phyloP scores from a whole-genome alignment of 225 moss, liverwort and hornwort species.

The Anthoceros angustus region DNA sequence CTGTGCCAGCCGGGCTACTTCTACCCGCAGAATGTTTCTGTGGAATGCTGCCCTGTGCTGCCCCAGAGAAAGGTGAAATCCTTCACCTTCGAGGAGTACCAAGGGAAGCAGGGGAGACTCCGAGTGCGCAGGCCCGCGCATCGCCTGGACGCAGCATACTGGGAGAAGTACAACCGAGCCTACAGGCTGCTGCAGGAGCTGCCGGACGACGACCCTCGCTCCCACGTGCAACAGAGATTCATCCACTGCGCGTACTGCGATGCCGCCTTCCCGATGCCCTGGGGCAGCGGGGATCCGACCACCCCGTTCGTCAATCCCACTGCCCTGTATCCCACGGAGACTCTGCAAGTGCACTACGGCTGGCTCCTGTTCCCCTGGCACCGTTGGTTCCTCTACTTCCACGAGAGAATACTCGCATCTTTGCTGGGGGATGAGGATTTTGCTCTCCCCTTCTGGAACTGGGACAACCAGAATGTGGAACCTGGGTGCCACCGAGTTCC shows the following conservation, averaged over 20 bases:
- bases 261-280: neutral
- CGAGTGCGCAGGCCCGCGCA: slow-evolving; percentile 1
- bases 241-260: slow-evolving; percentile 5
- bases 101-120: neutral
- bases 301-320: slow-evolving; percentile 1
- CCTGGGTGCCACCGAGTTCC: neutral
- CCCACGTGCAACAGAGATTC: neutral
- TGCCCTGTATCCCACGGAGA: neutral
- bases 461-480: slow-evolving; percentile 7
- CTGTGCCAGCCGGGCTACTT: neutral
- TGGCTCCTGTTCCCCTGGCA: slow-evolving; percentile 7
- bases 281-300: neutral
- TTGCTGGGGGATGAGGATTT: slow-evolving; percentile 4
- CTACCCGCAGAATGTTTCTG: neutral
- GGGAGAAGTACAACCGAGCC: neutral
- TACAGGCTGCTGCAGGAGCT: neutral
- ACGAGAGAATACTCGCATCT: slow-evolving; percentile 2
- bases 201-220: slow-evolving; percentile 6
- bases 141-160: neutral
- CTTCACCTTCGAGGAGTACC: neutral
- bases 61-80: neutral
- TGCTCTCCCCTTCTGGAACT: slow-evolving; percentile 11
- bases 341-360: neutral
- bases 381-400: slow-evolving; percentile 9
- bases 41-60: neutral